Evolutionary conservation across 2,329 filamentous ascomycete species (phyloP), one percentile per base, ranked within the genome.

Genomic region (Aureobasidium melanogenum): DNA sequence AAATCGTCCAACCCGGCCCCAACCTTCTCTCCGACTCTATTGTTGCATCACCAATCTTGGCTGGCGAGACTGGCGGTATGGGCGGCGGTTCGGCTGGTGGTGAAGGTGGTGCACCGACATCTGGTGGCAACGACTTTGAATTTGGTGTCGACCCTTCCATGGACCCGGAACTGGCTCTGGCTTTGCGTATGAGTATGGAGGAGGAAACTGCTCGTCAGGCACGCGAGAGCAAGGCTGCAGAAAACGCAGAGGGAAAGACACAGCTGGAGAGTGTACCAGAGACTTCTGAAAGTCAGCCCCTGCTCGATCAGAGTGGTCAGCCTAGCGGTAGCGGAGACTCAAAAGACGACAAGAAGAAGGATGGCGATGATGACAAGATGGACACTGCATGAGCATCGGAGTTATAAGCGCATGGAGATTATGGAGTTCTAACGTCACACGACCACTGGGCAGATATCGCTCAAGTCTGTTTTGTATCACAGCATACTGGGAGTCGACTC

Each of bases 111-210:
- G 56, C 56, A 26, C 79, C 80, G 56, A 85, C 80, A 44, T 83
- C 80, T 57, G 77, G 77, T 46, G 82, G 82, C 67, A 83, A 82
- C 61, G 85, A 88, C 64, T 95, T 91, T 69, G 89, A 91, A 68
- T 95, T 95, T 72, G 91, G 89, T 66, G 90, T 96, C 67, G 94
- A 97, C 74, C 92, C 93, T 15, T 88, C 87, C 59, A 83, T 92
- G 70, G 94, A 99, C 72, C 94, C 94, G 3, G 94, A 99, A 75
- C 79, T 99, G 70, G 94, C 94, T 24, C 84, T 99, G 67, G 94
- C 94, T 57, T 80, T 99, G 72, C 87, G 94, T 65, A 96, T 99
- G 91, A 96, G 90, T 75, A 91, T 96, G 84, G 94, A 99, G 74
- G 94, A 99, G 73, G 94, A 99, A 77, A 95, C 95, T 79, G 92